Conservation (phyloP, 176 grass and related monocot genomes). For the Oryza australiensis region DNA sequence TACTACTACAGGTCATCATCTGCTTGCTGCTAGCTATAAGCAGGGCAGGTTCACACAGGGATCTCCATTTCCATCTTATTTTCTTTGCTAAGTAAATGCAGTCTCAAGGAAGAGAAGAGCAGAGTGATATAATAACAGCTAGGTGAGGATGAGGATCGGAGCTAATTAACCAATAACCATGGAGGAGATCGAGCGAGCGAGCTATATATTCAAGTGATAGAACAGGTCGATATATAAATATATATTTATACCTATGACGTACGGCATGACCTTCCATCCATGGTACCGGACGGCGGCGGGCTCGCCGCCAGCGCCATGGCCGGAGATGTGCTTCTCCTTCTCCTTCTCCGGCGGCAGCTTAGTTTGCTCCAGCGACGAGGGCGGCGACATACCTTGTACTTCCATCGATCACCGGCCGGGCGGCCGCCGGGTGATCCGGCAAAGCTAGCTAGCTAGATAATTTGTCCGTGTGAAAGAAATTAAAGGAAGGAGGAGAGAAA, state of each 20-base stretch:
- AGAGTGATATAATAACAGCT: too few relatives aligned
- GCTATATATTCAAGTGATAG: too few relatives aligned
- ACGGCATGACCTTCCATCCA: constrained; percentile 83
- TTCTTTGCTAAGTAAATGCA: background rate
- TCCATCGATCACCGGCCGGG: background rate
- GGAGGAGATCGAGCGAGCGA: too few relatives aligned
- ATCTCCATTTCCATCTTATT: background rate
- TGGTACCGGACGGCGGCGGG: constrained; percentile 22
- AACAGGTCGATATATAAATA: too few relatives aligned
- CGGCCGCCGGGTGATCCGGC: background rate
- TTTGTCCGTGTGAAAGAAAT: too few relatives aligned
- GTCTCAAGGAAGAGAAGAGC: background rate
- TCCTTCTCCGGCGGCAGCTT: background rate
- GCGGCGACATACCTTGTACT: background rate
- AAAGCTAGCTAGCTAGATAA: background rate
- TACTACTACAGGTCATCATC: background rate
- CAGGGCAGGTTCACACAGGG: too few relatives aligned
- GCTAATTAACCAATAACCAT: background rate
- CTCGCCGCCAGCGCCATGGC: background rate
- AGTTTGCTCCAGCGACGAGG: background rate
- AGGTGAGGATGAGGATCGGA: background rate
- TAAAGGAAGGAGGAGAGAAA: too few relatives aligned
- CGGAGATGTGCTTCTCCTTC: background rate
- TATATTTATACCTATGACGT: constrained; percentile 85
- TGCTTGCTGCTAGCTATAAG: background rate